These are phyloP conservation scores for Chloranthus sessilifolius DNA, from an alignment of 164 flowering plant species.

Conservation along the genomic window DNA sequence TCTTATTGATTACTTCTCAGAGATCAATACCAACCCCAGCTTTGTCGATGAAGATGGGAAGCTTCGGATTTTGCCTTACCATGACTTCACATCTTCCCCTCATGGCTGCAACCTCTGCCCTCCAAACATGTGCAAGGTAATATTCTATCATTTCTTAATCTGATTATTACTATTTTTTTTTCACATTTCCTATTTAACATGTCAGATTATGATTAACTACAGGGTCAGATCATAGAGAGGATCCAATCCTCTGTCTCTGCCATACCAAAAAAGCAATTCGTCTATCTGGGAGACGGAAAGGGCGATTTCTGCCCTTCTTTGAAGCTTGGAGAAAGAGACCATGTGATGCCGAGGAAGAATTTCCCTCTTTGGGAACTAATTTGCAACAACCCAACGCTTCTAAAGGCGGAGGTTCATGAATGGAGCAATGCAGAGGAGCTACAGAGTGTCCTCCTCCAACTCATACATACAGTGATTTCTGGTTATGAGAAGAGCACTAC, in stretches of 20 bases:
- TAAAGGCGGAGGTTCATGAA: constrained; percentile 62
- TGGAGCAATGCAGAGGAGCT: constrained; percentile 76
- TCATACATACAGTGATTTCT: constrained; percentile 23
- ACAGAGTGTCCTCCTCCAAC: constrained; percentile 31
- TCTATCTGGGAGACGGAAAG: constrained; percentile 80
- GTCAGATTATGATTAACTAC: no score
- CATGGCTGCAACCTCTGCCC: constrained; percentile 71
- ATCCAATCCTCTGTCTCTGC: constrained; percentile 29
- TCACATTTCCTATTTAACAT: no score
- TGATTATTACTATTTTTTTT: background rate
- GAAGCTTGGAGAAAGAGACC: constrained; percentile 51
- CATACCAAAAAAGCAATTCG: constrained; percentile 23
- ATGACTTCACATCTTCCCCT: constrained; percentile 32
- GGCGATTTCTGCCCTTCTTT: constrained; percentile 77
- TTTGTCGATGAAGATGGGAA: constrained; percentile 48
- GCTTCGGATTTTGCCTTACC: constrained; percentile 58
- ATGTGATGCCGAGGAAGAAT: constrained; percentile 78
- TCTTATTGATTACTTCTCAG: constrained; percentile 52
- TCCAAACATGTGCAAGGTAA: constrained; percentile 78
- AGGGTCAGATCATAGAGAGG: constrained; percentile 62
- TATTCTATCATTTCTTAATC: background rate
- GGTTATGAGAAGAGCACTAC: background rate
- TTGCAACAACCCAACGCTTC: constrained; percentile 21
- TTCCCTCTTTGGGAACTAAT: constrained; percentile 59
- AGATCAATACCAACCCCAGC: constrained; percentile 60